Evolutionary conservation across 805 yeast genomes (phyloP), one percentile per base, ranked within the genome.

Genomic region (Kurtzmaniella cleridarum): DNA sequence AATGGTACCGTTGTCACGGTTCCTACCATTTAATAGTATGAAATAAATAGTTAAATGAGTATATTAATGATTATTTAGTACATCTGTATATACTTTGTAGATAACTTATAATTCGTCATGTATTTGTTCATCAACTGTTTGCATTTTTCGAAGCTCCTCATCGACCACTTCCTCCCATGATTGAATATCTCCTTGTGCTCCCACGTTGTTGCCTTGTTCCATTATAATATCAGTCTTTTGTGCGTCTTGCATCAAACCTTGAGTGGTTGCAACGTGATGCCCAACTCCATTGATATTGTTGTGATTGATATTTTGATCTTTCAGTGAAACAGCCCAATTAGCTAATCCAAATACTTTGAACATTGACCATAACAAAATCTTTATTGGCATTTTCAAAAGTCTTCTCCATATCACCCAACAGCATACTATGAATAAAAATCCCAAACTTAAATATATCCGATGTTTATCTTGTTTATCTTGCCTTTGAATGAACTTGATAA

Each of bases 1-100:
- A 65, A 71, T 40, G 86, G 85, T 51, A 58, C 62, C 37, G 57
- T 71, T 34, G 76, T 78, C 23, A 60, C 55, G 37, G 75, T 79
- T 27, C 77, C 71, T 49, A 48, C 36, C 23, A 17, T 31, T 8
- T 37, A n/a, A n/a, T n/a, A n/a, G n/a, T n/a, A n/a, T n/a, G n/a
- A n/a, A n/a, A n/a, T n/a, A 12, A 9, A 26, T 26, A 9, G 12
- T 26, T 26, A 12, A 26, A 26, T 9, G 28, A 9, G 9, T 26
- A 9, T 26, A 26, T 26, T 12, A 26, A 26, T 26, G 28, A 26
- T 26, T 12, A 26, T 26, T 26, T 9, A 9, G 12, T 27, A 32
- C 27, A 32, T 37, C 20, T 26, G 3, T 29, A 3, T 13, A 15
- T 27, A 7, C 18, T 29, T 9, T 18, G 16, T 20, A 33, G 7